These are phyloP conservation scores for Colletotrichum siamense DNA, from an alignment of 2,329 filamentous ascomycete species.

Conservation along the genomic window DNA sequence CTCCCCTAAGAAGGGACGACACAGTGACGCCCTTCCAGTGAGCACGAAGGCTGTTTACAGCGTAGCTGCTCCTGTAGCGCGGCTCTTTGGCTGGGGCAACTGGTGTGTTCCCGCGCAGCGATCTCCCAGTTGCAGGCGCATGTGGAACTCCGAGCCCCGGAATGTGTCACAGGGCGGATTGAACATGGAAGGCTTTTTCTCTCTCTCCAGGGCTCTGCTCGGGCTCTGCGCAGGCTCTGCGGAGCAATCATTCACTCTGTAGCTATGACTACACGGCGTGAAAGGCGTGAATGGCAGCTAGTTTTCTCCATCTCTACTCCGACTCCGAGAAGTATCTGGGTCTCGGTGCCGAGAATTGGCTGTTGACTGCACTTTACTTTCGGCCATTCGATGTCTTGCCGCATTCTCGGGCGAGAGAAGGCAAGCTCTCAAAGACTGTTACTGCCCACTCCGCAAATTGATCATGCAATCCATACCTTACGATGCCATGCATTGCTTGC, in stretches of 20 bases:
- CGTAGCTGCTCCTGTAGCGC: neutral
- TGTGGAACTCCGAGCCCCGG: neutral
- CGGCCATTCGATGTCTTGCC: neutral
- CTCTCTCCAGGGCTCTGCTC: neutral
- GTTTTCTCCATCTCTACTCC: neutral
- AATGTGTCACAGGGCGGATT: neutral
- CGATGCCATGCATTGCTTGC: neutral
- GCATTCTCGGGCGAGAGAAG: neutral
- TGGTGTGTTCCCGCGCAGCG: neutral
- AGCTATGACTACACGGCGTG: neutral
- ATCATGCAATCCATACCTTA: neutral
- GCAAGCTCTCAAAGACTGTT: neutral
- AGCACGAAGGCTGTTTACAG: neutral
- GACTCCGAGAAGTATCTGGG: neutral
- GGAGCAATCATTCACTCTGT: neutral
- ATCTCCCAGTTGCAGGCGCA: neutral
- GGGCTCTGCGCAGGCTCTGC: neutral
- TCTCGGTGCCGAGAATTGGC: neutral
- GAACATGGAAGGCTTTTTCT: neutral
- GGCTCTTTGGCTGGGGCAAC: neutral
- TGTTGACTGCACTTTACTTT: neutral
- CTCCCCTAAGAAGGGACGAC: neutral
- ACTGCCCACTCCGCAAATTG: neutral
- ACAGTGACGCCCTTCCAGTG: constrained; percentile 14
- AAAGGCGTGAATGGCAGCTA: constrained; percentile 13